Evolutionary conservation across 129 eudicot species (phyloP).

Genomic region (Flaveria ramosissima): DNA sequence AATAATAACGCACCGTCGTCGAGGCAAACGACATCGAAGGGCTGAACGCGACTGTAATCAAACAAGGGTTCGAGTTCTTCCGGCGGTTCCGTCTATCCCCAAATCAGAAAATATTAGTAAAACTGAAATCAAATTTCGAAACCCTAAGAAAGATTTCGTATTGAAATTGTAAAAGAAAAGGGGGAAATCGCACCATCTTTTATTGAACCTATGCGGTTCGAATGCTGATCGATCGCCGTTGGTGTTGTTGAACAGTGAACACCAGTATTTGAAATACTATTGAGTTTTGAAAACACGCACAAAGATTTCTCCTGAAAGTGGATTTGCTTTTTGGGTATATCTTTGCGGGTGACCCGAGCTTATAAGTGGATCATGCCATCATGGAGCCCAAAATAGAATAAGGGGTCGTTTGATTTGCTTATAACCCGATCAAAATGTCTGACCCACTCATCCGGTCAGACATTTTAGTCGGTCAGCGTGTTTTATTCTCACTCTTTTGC

Average conservation of each 20-base stretch:
- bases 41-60: slow-evolving; percentile 91
- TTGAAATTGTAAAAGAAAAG: neutral
- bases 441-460: too few species aligned
- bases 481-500: too few species aligned
- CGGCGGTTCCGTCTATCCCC: slow-evolving; percentile 46
- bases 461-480: too few species aligned
- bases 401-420: too few species aligned
- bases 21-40: slow-evolving; percentile 38
- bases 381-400: neutral
- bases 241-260: neutral
- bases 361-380: neutral
- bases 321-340: neutral
- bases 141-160: slow-evolving; percentile 26
- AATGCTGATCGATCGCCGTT: neutral
- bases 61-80: slow-evolving; percentile 92
- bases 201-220: neutral
- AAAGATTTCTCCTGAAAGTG: neutral
- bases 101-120: neutral
- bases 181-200: slow-evolving; percentile 32
- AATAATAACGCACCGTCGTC: slow-evolving; percentile 46
- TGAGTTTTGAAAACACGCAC: neutral
- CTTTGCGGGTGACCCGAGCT: neutral
- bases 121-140: slow-evolving; percentile 20
- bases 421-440: too few species aligned
- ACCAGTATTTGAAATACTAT: neutral